Base-by-base conservation (phyloP, 1,284 basidiomycete genomes). In the Sphaerobolus stellatus region DNA sequence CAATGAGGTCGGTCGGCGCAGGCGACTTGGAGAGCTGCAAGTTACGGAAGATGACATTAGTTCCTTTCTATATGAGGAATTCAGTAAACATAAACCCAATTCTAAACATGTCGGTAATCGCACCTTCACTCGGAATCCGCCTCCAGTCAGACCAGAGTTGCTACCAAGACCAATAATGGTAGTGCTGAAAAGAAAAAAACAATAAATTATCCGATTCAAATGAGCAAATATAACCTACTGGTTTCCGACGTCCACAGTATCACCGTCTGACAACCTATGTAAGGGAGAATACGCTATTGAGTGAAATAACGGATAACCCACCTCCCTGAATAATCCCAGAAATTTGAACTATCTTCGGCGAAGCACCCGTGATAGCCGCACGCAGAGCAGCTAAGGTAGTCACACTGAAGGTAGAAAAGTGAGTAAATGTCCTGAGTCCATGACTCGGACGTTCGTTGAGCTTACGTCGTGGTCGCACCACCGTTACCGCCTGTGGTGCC, bases 321-420 rank as follows among this genome's bases (percentile, higher is more conserved):
- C 41, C 41, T 9, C 41, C 41, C 20, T 13, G 14, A 13, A 43
- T 43, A 22, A 22, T 48, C 69, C 76, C 75, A 36, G 68, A 70
- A 54, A 79, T 71, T 52, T 78, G 67, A 53, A 79, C 76, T 52
- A 78, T 70, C 63, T 77, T 79, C 56, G 74, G 71, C 18, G 67
- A 65, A 59, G 63, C 63, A 18, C 77, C 75, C 16, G 68, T 52
- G 9, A 78, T 74, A 40, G 77, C 78, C 22, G 68, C 54, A 16
- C 73, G 77, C 16, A 80, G 65, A 2, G 67, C 76, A 41, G 64
- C 68, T 31, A 78, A 70, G 25, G 71, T 71, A 29, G 72, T 68
- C 29, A 80, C 78, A 13, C 72, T 77, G 25, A 71, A 36, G 11
- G 41, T 13, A 22, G 20, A 43, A 9, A 9, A 20, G 14, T 8